Conservation (phyloP, 208 protist genomes). For the Trypanosoma lewisi region DNA sequence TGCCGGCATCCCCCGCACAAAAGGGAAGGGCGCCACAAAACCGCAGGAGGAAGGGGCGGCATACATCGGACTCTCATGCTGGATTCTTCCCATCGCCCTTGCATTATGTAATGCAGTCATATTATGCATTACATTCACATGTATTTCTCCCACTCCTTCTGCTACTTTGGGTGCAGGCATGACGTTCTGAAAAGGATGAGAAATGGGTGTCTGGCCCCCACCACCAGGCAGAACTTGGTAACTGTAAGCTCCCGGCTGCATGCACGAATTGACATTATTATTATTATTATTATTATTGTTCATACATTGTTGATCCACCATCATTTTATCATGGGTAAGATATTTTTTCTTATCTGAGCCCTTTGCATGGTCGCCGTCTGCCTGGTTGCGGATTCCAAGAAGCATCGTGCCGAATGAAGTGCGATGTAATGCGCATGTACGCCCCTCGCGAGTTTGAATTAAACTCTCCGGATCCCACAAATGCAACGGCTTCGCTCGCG, state of each 20-base stretch:
- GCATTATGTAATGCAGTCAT: neutral
- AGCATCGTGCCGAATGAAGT: constrained; percentile 68
- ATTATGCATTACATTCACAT: neutral
- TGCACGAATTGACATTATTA: neutral
- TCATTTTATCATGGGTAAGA: neutral
- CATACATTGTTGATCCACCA: neutral
- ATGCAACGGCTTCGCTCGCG: constrained; percentile 38
- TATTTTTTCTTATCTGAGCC: neutral
- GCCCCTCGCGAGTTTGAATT: constrained; percentile 62
- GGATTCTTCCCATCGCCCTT: neutral
- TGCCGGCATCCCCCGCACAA: neutral
- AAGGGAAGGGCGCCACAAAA: neutral
- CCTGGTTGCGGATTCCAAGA: constrained; percentile 53
- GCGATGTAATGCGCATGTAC: constrained; percentile 63
- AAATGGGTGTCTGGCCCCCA: neutral
- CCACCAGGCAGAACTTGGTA: neutral
- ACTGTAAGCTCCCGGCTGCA: too few species aligned
- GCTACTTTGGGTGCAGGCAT: too few species aligned
- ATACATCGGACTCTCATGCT: neutral
- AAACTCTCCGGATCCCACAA: constrained; percentile 36
- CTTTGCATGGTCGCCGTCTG: neutral
- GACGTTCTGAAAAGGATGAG: too few species aligned
- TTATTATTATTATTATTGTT: neutral
- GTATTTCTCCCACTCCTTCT: neutral
- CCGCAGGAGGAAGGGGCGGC: neutral